A percentile compares a stretch with the other conserved stretches of the same genome.
phyloP scores from a whole-genome alignment of 164 flowering plant genomes.

The Magnolia kwangsiensis region DNA sequence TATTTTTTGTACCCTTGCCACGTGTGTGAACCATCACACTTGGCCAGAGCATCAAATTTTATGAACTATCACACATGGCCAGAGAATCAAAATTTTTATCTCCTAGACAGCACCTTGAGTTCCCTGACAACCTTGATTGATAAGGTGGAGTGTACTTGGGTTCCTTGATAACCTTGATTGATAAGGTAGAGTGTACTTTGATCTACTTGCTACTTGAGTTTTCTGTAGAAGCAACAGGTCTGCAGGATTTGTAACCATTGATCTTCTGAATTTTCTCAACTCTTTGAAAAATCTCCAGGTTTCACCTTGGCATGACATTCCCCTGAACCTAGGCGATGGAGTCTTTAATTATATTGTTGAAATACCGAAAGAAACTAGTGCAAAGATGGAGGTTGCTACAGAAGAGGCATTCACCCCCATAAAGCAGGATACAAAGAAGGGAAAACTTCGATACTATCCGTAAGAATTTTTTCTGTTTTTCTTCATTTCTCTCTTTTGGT shows the following conservation, averaged over 20 bases:
- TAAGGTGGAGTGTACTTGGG: not conserved
- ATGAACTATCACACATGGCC: not conserved
- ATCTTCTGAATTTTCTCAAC: not conserved
- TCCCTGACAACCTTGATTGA: not conserved
- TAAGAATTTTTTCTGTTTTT: constrained; percentile 29
- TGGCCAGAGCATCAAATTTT: not conserved
- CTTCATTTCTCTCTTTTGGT: too few species aligned
- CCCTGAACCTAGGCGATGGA: constrained; percentile 80
- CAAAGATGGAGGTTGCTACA: constrained; percentile 99
- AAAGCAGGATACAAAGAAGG: constrained; percentile 96
- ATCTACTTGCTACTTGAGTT: not conserved
- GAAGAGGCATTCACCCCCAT: constrained; percentile 87
- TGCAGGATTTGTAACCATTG: not conserved
- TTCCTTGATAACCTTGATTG: not conserved
- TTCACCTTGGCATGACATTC: constrained; percentile 98
- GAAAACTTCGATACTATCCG: constrained; percentile 92
- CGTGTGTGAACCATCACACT: not conserved
- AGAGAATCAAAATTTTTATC: too few species aligned
- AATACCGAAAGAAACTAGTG: constrained; percentile 94
- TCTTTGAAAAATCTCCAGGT: constrained; percentile 37
- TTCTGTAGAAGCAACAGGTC: not conserved
- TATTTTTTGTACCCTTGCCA: not conserved
- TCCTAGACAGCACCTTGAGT: not conserved
- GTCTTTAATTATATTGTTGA: constrained; percentile 84
- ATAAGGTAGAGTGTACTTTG: too few species aligned